A percentile compares a stretch with the other conserved stretches of the same genome.
Evolutionary conservation across 2,329 filamentous ascomycete genomes (phyloP).

Genomic region (Aspergillus sp.): DNA sequence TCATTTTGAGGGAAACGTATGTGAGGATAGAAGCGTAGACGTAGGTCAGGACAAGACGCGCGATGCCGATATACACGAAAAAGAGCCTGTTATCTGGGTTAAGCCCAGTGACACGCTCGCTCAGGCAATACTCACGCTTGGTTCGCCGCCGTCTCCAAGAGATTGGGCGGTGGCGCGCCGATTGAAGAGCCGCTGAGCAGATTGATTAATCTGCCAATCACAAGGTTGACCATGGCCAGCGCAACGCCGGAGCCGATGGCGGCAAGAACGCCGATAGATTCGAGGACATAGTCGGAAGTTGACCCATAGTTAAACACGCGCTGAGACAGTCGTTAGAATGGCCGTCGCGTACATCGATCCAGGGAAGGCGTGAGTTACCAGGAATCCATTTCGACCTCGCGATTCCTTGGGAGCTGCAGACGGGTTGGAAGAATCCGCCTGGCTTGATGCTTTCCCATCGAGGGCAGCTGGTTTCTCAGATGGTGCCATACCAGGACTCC

Average conservation of each 20-base stretch:
- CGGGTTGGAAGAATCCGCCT: no score
- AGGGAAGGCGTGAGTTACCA: not conserved
- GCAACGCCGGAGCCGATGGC: slow-evolving; percentile 17
- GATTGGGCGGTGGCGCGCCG: no score
- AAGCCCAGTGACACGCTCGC: no score
- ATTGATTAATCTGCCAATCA: slow-evolving; percentile 24
- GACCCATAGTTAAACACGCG: slow-evolving; percentile 5
- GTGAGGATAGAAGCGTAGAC: slow-evolving; percentile 16
- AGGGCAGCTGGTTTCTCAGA: no score
- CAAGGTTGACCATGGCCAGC: slow-evolving; percentile 29
- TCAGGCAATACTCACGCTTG: no score
- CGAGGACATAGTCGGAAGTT: slow-evolving; percentile 1
- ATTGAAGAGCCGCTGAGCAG: slow-evolving; percentile 18
- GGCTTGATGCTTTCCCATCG: no score
- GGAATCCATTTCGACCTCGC: not conserved
- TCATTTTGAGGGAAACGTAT: slow-evolving; percentile 5
- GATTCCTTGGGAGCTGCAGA: not conserved
- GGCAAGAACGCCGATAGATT: slow-evolving; percentile 2
- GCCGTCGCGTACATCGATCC: no score
- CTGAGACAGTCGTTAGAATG: no score
- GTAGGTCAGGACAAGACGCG: slow-evolving; percentile 24
- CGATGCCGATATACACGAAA: slow-evolving; percentile 30
- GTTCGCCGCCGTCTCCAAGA: no score
- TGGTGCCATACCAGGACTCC: no score
- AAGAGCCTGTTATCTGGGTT: slow-evolving; percentile 17